phyloP scores from a whole-genome alignment of 345 rosid genomes.

The Laguncularia racemosa region DNA sequence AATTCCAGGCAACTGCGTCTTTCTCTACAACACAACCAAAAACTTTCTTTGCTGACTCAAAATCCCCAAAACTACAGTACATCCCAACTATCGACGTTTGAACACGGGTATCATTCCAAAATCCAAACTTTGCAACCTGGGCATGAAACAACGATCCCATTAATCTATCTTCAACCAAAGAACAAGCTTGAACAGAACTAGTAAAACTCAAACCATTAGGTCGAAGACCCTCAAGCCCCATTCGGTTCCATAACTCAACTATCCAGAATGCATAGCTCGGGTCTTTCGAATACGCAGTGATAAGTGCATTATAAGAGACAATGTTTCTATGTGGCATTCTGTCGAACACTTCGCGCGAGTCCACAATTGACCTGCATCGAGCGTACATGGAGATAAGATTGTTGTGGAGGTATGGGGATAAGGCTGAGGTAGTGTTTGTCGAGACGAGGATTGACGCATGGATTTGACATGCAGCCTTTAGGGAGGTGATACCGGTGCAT shows the following conservation, averaged over 20 bases:
- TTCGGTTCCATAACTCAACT: conserved; percentile 21
- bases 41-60: conserved; percentile 43
- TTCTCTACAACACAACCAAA: conserved; percentile 38
- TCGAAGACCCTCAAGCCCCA: conserved; percentile 37
- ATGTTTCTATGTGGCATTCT: conserved; percentile 57
- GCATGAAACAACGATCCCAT: conserved; percentile 50
- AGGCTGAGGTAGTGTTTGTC: conserved; percentile 5
- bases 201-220: conserved; percentile 66
- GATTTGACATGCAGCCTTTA: conserved; percentile 46
- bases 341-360: conserved; percentile 53
- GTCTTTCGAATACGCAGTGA: conserved; percentile 59
- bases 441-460: conserved; percentile 55
- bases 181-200: conserved; percentile 60
- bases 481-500: conserved; percentile 39
- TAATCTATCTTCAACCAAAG: conserved; percentile 34
- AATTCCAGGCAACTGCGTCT: conserved; percentile 75
- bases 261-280: conserved; percentile 19
- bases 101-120: conserved; percentile 33
- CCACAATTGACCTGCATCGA: conserved; percentile 37
- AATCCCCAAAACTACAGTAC: conserved; percentile 58
- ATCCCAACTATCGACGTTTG: conserved; percentile 75
- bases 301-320: conserved; percentile 61
- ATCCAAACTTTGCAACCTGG: conserved; percentile 44
- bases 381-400: conserved; percentile 58
- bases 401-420: conserved; percentile 50